phyloP scores from a whole-genome alignment of 331 rosid genomes.

The Telfairia occidentalis region DNA sequence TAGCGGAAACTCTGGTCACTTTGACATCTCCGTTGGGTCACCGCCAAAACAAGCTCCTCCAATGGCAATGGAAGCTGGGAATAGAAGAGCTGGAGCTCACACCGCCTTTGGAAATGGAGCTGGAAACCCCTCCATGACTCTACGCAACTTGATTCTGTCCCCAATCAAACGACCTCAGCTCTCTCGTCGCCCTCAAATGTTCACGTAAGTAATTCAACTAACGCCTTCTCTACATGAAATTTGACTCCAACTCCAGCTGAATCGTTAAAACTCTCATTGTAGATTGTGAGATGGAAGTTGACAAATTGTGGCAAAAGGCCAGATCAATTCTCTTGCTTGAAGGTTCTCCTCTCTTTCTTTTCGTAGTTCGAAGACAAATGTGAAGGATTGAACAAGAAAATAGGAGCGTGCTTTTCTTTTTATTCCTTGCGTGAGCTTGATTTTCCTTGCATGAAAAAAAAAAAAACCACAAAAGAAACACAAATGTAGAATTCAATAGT shows the following conservation, averaged over 20 bases:
- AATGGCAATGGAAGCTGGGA: slow-evolving; percentile 45
- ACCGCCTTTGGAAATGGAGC: slow-evolving; percentile 50
- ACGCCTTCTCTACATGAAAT: not conserved
- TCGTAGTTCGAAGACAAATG: not conserved
- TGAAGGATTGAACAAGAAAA: not conserved
- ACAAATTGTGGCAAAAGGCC: not conserved
- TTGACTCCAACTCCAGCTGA: not conserved
- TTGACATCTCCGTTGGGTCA: slow-evolving; percentile 72
- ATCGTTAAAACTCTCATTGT: slow-evolving; percentile 15
- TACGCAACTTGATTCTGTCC: slow-evolving; percentile 78
- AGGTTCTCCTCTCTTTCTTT: not conserved
- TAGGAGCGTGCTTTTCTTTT: not conserved
- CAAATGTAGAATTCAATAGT: not conserved
- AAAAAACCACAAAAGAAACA: not conserved
- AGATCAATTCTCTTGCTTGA: not conserved
- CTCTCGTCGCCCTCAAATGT: slow-evolving; percentile 77
- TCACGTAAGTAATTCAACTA: slow-evolving; percentile 57
- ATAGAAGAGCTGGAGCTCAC: slow-evolving; percentile 59
- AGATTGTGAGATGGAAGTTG: slow-evolving; percentile 48
- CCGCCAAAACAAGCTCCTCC: slow-evolving; percentile 54
- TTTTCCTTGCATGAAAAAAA: not conserved
- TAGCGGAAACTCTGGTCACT: slow-evolving; percentile 70
- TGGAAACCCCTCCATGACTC: slow-evolving; percentile 62
- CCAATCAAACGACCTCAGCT: slow-evolving; percentile 95
- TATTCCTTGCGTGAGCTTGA: not conserved